These are phyloP conservation scores for Canavalia gladiata DNA, from an alignment of 306 rosid species.

Conservation along the genomic window DNA sequence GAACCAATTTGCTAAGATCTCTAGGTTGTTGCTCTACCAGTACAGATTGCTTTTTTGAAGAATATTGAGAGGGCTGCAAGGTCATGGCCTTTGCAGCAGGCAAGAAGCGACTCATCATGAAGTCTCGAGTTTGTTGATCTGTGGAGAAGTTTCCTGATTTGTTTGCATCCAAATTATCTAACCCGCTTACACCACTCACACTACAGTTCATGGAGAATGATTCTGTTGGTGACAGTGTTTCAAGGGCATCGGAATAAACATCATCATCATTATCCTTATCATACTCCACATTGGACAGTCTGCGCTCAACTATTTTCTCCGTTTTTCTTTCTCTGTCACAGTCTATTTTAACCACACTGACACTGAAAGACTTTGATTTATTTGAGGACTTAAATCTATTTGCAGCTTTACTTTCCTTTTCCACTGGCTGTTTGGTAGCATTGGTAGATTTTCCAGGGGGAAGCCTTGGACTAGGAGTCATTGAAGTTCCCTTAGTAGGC, in stretches of 20 bases:
- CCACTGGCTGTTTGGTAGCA: conserved; percentile 45
- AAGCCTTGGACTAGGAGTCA: conserved; percentile 72
- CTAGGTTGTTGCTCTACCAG: conserved; percentile 68
- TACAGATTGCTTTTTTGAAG: conserved; percentile 70
- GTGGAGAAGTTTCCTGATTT: conserved; percentile 64
- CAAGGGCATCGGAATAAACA: conserved; percentile 78
- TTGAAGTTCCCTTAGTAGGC: conserved; percentile 47
- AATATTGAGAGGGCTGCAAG: conserved; percentile 69
- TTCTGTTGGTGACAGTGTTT: conserved; percentile 63
- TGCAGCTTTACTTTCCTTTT: conserved; percentile 51
- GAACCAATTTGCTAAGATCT: conserved; percentile 58
- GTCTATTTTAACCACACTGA: conserved; percentile 44
- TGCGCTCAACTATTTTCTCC: conserved; percentile 49
- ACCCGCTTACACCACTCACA: conserved; percentile 74
- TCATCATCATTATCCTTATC: conserved; percentile 45
- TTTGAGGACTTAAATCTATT: conserved; percentile 37
- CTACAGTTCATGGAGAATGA: conserved; percentile 82
- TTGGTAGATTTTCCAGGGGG: conserved; percentile 66
- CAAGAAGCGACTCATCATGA: conserved; percentile 93
- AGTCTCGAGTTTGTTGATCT: conserved; percentile 81
- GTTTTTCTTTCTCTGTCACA: conserved; percentile 45
- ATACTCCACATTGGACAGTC: conserved; percentile 49
- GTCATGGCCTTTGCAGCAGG: conserved; percentile 99
- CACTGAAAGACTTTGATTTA: conserved; percentile 52
- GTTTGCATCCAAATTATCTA: conserved; percentile 52